Evolutionary conservation across 2,329 filamentous ascomycete genomes (phyloP).

Genomic region (Aspergillus texensis): DNA sequence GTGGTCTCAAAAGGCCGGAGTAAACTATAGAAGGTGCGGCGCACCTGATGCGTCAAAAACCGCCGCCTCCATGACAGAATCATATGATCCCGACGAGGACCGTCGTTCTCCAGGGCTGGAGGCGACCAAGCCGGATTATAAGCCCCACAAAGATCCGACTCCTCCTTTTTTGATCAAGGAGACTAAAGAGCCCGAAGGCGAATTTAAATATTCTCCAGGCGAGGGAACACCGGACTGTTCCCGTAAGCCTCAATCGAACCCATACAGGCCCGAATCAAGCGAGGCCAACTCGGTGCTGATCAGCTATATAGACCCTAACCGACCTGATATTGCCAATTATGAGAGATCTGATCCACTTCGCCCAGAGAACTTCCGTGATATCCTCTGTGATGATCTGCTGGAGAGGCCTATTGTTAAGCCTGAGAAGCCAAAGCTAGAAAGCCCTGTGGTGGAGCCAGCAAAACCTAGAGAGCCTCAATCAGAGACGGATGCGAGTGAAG

Average conservation of each 20-base stretch:
- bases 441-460: background rate
- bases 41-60: conserved; percentile 33
- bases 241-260: conserved; percentile 37
- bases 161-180: conserved; percentile 38
- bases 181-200: conserved; percentile 22
- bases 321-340: conserved; percentile 64
- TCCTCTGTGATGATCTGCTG: conserved; percentile 14
- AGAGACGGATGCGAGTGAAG: background rate
- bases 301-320: conserved; percentile 63
- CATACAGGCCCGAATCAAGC: conserved; percentile 49
- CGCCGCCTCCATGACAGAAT: conserved; percentile 40
- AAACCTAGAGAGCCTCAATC: background rate
- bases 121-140: conserved; percentile 34
- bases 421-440: background rate
- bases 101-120: conserved; percentile 42
- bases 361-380: conserved; percentile 20
- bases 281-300: conserved; percentile 67
- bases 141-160: conserved; percentile 27
- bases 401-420: background rate
- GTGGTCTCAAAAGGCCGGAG: conserved; percentile 4
- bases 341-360: conserved; percentile 58
- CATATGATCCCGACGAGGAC: conserved; percentile 46
- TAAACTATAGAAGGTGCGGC: conserved; percentile 14
- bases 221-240: conserved; percentile 38
- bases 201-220: conserved; percentile 25